Percentiles rank a stretch among this genome's conserved stretches.
Evolutionary conservation across 768 basidiomycete species (phyloP).

Genomic region (Hygrophoropsis aurantiaca): DNA sequence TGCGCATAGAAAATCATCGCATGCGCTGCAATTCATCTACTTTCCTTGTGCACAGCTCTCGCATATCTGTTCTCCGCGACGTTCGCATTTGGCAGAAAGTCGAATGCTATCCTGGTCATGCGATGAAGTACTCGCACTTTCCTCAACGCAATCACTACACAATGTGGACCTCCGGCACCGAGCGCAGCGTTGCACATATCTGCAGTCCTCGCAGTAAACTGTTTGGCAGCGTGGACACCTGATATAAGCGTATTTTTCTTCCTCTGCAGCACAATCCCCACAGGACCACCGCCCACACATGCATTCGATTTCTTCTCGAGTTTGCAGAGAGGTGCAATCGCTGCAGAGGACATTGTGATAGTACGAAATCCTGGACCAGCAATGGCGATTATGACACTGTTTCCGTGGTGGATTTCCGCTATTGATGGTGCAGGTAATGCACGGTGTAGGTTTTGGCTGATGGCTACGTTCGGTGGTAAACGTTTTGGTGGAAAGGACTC

Average conservation of each 20-base stretch:
- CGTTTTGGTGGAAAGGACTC: too few relatives aligned
- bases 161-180: slow-evolving; percentile 17
- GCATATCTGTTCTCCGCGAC: too few relatives aligned
- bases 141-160: slow-evolving; percentile 25
- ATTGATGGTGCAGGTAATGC: too few relatives aligned
- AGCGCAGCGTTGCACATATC: slow-evolving; percentile 19
- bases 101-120: too few relatives aligned
- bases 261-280: slow-evolving; percentile 18
- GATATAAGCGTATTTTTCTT: not conserved
- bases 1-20: not conserved
- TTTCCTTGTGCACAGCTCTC: too few relatives aligned
- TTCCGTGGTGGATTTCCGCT: slow-evolving; percentile 1
- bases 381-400: slow-evolving; percentile 12
- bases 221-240: slow-evolving; percentile 19
- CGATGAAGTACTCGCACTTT: too few relatives aligned
- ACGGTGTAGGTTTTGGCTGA: too few relatives aligned
- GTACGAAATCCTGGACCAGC: slow-evolving; percentile 15
- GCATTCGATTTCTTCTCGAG: slow-evolving; percentile 19
- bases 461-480: too few relatives aligned
- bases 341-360: slow-evolving; percentile 1
- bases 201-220: slow-evolving; percentile 19
- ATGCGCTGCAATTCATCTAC: not conserved
- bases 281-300: slow-evolving; percentile 20
- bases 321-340: slow-evolving; percentile 16
- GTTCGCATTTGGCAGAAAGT: too few relatives aligned